phyloP scores from a whole-genome alignment of 495 filamentous ascomycete species.

The Hyaloscypha hepaticicola region DNA sequence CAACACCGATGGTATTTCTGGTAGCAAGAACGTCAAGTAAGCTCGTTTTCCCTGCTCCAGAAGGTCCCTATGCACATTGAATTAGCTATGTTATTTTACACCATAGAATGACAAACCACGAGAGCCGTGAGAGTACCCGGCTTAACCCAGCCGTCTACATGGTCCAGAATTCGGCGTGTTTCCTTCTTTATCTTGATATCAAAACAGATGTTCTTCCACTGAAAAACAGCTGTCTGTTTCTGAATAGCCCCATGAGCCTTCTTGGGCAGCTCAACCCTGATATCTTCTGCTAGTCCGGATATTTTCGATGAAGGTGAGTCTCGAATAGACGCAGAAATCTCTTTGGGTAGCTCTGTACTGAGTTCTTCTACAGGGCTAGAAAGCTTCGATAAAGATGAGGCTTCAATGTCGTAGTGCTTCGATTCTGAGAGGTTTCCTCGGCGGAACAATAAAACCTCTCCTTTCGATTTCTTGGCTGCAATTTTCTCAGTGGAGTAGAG shows the following conservation, averaged over 20 bases:
- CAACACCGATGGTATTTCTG: constrained; percentile 36
- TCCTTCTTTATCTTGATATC: constrained; percentile 62
- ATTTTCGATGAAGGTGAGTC: too few species aligned
- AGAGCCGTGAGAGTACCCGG: constrained; percentile 70
- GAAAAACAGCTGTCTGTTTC: constrained; percentile 56
- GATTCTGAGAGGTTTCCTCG: constrained; percentile 59
- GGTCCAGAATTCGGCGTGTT: constrained; percentile 55
- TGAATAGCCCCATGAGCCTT: constrained; percentile 49
- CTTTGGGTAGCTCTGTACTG: constrained; percentile 35
- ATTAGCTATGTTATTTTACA: too few species aligned
- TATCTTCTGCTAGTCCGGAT: constrained; percentile 52
- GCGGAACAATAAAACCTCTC: constrained; percentile 65
- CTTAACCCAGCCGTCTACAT: constrained; percentile 68
- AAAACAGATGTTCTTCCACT: constrained; percentile 77
- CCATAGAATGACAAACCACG: constrained; percentile 50
- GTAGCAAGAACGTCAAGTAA: constrained; percentile 60
- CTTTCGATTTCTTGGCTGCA: constrained; percentile 60
- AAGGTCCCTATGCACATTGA: constrained; percentile 37
- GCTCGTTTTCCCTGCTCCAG: constrained; percentile 66
- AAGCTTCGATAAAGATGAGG: too few species aligned
- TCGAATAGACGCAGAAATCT: too few species aligned
- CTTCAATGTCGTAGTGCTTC: too few species aligned
- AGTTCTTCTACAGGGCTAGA: constrained; percentile 44
- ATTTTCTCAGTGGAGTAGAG: constrained; percentile 60
- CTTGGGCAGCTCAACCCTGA: constrained; percentile 36